Evolutionary conservation across 495 filamentous ascomycete genomes (phyloP).

Genomic region (Aspergillus avenaceus): DNA sequence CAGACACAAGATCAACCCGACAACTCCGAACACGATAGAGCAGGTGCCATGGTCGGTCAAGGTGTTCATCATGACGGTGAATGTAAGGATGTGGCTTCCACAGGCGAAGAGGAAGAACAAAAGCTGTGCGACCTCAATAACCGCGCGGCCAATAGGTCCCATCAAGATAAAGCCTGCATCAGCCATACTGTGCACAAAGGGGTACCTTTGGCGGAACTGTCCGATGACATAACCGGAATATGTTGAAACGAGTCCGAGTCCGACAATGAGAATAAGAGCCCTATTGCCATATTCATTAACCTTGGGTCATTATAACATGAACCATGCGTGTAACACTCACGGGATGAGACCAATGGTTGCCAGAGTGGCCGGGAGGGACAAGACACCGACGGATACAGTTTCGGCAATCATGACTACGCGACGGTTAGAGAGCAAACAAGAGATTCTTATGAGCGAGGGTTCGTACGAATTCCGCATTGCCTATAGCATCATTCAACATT

Average conservation of each 20-base stretch:
- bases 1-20: constrained; percentile 60
- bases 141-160: constrained; percentile 57
- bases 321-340: neutral
- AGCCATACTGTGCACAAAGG: constrained; percentile 63
- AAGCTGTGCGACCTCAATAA: constrained; percentile 58
- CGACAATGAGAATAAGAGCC: constrained; percentile 2
- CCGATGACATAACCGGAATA: constrained; percentile 33
- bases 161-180: constrained; percentile 68
- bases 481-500: neutral
- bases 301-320: too few species aligned
- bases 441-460: neutral
- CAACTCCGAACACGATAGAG: constrained; percentile 61
- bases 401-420: neutral
- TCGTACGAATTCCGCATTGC: neutral
- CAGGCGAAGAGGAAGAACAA: constrained; percentile 70
- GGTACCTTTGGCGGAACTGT: constrained; percentile 30
- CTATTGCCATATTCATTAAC: too few species aligned
- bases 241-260: constrained; percentile 44
- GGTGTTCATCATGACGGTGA: constrained; percentile 63
- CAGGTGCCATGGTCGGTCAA: constrained; percentile 63
- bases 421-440: neutral
- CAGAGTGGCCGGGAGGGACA: neutral
- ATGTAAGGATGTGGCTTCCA: constrained; percentile 67
- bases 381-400: neutral
- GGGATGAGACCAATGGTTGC: neutral